A percentile compares a stretch with the other conserved stretches of the same genome.
These are phyloP conservation scores for Exophiala spinifera DNA, from an alignment of 2,329 filamentous ascomycete genomes.

Conservation along the genomic window DNA sequence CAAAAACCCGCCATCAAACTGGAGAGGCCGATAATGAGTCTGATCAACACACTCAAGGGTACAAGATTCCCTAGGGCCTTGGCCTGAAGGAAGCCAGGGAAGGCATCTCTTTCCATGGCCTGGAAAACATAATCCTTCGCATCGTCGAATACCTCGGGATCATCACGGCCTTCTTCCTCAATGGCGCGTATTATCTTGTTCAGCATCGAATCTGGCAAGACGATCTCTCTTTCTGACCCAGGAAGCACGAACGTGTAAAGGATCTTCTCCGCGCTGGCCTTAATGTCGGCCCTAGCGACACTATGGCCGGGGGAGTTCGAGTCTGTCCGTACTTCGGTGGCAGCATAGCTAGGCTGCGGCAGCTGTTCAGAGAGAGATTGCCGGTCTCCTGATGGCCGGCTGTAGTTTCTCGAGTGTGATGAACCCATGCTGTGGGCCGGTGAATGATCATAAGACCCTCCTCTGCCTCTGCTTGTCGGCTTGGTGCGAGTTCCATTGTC, in stretches of 20 bases:
- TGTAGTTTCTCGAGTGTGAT: constrained; percentile 34
- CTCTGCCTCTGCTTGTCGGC: constrained; percentile 37
- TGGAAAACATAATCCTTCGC: constrained; percentile 99
- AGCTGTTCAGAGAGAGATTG: constrained; percentile 45
- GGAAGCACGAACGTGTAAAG: constrained; percentile 96
- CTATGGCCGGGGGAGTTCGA: constrained; percentile 80
- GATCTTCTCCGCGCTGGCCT: constrained; percentile 93
- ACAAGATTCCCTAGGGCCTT: constrained; percentile 96
- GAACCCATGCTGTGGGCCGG: constrained; percentile 45
- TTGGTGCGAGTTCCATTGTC: constrained; percentile 36
- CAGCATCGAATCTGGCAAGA: constrained; percentile 82
- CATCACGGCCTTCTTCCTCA: constrained; percentile 86
- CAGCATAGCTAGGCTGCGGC: constrained; percentile 59
- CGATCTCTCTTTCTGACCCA: constrained; percentile 94
- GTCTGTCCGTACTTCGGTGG: constrained; percentile 64
- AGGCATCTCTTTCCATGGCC: constrained; percentile 99
- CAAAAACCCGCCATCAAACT: constrained; percentile 91
- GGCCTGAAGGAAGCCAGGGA: constrained; percentile 89
- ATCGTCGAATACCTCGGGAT: constrained; percentile 94
- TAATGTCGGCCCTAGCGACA: constrained; percentile 83
- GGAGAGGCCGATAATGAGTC: constrained; percentile 79
- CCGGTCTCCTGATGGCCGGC: constrained; percentile 28
- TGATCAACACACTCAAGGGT: constrained; percentile 80
- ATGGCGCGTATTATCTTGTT: constrained; percentile 82
- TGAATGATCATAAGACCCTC: constrained; percentile 19